phyloP scores from a whole-genome alignment of 495 filamentous ascomycete species.

The Cercophora scortea region DNA sequence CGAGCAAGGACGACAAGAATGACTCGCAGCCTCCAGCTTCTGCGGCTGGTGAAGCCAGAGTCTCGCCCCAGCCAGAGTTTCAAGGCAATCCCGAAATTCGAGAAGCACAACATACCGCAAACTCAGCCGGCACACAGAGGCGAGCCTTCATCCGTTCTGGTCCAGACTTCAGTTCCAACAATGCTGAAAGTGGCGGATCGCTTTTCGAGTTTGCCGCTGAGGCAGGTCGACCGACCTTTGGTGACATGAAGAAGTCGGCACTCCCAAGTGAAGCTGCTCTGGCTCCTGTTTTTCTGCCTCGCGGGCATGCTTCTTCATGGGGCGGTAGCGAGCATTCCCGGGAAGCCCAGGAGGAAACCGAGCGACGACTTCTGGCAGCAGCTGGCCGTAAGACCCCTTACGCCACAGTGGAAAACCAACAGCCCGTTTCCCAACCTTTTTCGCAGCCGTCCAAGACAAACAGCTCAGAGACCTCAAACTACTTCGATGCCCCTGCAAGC shows the following conservation, averaged over 20 bases:
- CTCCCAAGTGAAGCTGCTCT: conserved; percentile 18
- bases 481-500: neutral
- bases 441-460: neutral
- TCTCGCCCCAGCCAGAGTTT: neutral
- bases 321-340: conserved; percentile 5
- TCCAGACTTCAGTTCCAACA: conserved; percentile 6
- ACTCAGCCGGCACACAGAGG: neutral
- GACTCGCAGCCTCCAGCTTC: neutral
- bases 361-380: conserved; percentile 3
- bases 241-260: conserved; percentile 13
- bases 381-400: neutral
- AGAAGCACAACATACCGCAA: neutral
- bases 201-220: conserved; percentile 1
- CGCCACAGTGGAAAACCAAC: neutral
- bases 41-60: neutral
- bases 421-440: neutral
- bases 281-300: conserved; percentile 23
- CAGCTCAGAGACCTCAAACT: neutral
- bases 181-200: conserved; percentile 8
- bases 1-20: conserved; percentile 10
- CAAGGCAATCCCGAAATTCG: neutral
- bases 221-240: neutral
- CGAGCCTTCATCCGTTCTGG: conserved; percentile 1
- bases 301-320: conserved; percentile 9
- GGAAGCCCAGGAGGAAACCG: conserved; percentile 5